phyloP scores from a whole-genome alignment of 805 yeast species.

The Schwanniomyces sp. region DNA sequence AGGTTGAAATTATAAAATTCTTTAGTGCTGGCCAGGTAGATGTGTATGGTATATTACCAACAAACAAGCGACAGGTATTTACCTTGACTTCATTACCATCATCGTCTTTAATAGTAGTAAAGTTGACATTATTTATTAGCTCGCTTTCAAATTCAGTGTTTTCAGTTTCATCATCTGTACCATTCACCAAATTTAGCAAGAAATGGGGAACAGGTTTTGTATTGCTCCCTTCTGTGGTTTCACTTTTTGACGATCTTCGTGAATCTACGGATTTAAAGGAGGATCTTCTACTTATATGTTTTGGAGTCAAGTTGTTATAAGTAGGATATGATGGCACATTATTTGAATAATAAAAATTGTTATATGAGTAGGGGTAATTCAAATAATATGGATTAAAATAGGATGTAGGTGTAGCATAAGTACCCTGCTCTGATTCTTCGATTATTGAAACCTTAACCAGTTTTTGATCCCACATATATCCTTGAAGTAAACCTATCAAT shows the following conservation, averaged over 20 bases:
- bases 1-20: slow-evolving; percentile 21
- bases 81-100: slow-evolving; percentile 32
- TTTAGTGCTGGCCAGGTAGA: slow-evolving; percentile 37
- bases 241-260: slow-evolving; percentile 8
- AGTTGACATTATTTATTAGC: slow-evolving; percentile 3
- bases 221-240: slow-evolving; percentile 3
- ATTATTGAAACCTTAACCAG: slow-evolving; percentile 15
- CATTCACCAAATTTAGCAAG: slow-evolving; percentile 21
- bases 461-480: slow-evolving; percentile 22
- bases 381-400: slow-evolving; percentile 5
- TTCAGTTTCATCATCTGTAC: neutral
- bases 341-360: slow-evolving; percentile 2
- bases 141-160: slow-evolving; percentile 5
- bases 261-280: slow-evolving; percentile 13
- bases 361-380: slow-evolving; percentile 2
- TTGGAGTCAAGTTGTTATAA: slow-evolving; percentile 4
- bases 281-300: slow-evolving; percentile 10
- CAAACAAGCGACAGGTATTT: slow-evolving; percentile 45
- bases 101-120: slow-evolving; percentile 17
- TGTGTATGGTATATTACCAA: slow-evolving; percentile 57
- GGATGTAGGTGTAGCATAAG: neutral
- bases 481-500: slow-evolving; percentile 18
- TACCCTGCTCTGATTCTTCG: neutral
- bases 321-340: neutral
- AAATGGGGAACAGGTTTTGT: slow-evolving; percentile 24